Evolutionary conservation across 192 early-diverging fungal species (phyloP).

Genomic region (Linnemannia hyalina): DNA sequence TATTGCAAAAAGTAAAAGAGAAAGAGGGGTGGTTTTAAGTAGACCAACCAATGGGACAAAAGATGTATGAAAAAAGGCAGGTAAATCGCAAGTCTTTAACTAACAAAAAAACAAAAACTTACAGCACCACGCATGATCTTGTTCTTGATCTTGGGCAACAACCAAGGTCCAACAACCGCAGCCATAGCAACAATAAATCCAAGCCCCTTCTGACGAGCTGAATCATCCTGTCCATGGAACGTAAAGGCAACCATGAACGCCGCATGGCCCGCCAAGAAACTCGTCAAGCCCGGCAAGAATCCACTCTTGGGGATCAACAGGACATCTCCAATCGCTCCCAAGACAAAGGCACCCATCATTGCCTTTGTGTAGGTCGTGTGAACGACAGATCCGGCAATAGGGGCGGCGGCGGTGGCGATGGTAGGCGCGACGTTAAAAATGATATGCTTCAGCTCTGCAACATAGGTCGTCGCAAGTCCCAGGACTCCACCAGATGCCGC

Average conservation of each 20-base stretch:
- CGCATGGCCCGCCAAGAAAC: slow-evolving; percentile 45
- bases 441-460: slow-evolving; percentile 22
- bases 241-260: slow-evolving; percentile 53
- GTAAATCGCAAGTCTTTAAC: neutral
- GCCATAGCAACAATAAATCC: slow-evolving; percentile 36
- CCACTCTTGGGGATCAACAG: slow-evolving; percentile 35
- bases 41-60: neutral
- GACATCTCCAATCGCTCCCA: slow-evolving; percentile 44
- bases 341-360: slow-evolving; percentile 40
- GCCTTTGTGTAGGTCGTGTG: slow-evolving; percentile 44
- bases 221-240: slow-evolving; percentile 44
- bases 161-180: slow-evolving; percentile 41
- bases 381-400: neutral
- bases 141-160: slow-evolving; percentile 54
- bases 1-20: slow-evolving; percentile 4
- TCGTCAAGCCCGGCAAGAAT: slow-evolving; percentile 44
- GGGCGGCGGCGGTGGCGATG: neutral
- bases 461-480: slow-evolving; percentile 8
- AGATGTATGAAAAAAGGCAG: neutral
- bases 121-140: slow-evolving; percentile 52
- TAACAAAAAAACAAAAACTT: slow-evolving; percentile 7
- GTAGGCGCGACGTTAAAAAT: slow-evolving; percentile 24
- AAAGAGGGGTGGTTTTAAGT: neutral
- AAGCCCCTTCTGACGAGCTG: slow-evolving; percentile 17
- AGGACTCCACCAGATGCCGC: neutral